Evolutionary conservation across 31 red algal species (phyloP).

Genomic region (Bonnemaisonia californica): DNA sequence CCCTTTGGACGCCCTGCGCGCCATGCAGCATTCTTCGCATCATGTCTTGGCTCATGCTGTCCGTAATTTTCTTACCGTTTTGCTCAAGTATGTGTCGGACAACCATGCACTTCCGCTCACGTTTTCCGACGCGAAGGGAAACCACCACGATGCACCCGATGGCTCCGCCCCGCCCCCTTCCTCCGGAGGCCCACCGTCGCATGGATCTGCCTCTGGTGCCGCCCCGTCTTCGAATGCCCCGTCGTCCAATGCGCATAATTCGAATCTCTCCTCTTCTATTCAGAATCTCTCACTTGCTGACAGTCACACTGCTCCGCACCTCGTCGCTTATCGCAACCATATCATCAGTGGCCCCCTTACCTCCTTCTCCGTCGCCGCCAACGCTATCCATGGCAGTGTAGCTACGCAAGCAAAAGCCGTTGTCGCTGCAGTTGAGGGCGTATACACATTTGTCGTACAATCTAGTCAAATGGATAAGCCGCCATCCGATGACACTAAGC

Average conservation of each 20-base stretch:
- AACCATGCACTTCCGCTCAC: slow-evolving; percentile 3
- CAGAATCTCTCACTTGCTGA: background rate
- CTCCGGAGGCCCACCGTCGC: no score
- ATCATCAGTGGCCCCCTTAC: slow-evolving; percentile 35
- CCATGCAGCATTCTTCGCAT: slow-evolving; percentile 47
- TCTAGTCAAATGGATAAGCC: slow-evolving; percentile 41
- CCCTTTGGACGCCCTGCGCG: slow-evolving; percentile 28
- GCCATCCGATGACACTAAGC: slow-evolving; percentile 55
- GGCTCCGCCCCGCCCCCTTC: no score
- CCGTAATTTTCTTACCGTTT: slow-evolving; percentile 15
- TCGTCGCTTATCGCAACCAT: slow-evolving; percentile 46
- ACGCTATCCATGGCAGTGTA: slow-evolving; percentile 21
- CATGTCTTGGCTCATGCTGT: slow-evolving; percentile 45
- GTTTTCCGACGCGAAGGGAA: background rate
- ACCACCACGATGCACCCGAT: no score
- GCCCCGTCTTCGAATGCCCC: background rate
- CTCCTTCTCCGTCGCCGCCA: slow-evolving; percentile 20
- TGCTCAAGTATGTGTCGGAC: slow-evolving; percentile 37
- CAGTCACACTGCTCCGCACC: slow-evolving; percentile 51
- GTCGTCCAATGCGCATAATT: slow-evolving; percentile 2
- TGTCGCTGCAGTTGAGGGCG: slow-evolving; percentile 2
- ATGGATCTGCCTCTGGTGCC: background rate
- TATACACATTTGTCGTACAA: slow-evolving; percentile 49
- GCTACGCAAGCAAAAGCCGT: slow-evolving; percentile 16
- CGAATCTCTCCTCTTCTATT: background rate